Base-by-base conservation (phyloP, 1,139 yeast genomes). In the Taphrina confusa region DNA sequence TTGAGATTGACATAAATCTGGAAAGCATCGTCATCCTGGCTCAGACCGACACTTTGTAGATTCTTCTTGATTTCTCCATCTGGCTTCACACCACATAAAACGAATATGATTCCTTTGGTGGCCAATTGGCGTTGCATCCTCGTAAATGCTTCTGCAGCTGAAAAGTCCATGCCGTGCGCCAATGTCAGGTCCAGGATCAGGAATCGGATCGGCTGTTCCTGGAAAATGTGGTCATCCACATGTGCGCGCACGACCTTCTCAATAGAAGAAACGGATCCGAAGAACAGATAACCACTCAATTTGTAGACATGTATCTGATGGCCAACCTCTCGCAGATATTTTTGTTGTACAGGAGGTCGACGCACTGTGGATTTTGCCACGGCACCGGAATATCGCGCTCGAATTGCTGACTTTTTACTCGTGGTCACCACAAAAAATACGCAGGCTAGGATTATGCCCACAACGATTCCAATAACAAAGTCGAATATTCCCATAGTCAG, bases 121-220 rank as follows among this genome's bases (percentile, higher is more conserved):
- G 82, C 82, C 20, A 90, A 76, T 67, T 89, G 79, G 65, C 95
- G 85, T 70, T 88, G 83, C 65, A 94, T 86, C 66, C 97, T 78
- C 67, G 91, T 83, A 71, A 92, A 88, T 0, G 97, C 96, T 72
- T 92, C 98, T 4, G 97, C 96, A 0, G 97, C 97, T 39, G 96
- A 87, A 68, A 87, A 92, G 72, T 92, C 99, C 67, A 92, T 82
- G 45, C 87, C 84, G 9, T 83, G 78, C 27, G 92, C 96, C 39
- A 86, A 83, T 65, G 85, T 83, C 79, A 92, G 84, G 73, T 92
- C 99, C 55, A 92, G 72, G 58, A 92, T 83, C 67, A 92, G 75
- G 71, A 84, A 92, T 66, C 87, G 82, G 66, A 92, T 82, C 2
- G 89, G 88, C 64, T 79, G 78, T 46, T 70, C 70, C 14, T 73